phyloP scores from a whole-genome alignment of 768 basidiomycete species.

The Suillus hirtellus region DNA sequence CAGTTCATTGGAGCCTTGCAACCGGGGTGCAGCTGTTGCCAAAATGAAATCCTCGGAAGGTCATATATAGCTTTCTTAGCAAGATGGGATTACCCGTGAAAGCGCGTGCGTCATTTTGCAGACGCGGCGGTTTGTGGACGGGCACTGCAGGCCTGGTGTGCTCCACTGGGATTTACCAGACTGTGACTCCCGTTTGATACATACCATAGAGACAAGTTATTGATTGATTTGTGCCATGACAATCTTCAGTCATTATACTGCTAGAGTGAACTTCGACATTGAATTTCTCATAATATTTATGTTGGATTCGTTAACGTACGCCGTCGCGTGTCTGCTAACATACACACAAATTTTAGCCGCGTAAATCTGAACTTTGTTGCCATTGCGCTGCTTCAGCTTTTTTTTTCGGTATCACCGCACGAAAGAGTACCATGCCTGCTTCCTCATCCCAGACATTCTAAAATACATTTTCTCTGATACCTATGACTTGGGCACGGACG shows the following conservation, averaged over 20 bases:
- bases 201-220: background rate
- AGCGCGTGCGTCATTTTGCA: background rate
- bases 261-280: background rate
- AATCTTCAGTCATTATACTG: background rate
- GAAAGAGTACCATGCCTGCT: background rate
- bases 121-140: background rate
- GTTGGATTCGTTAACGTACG: background rate
- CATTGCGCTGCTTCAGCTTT: background rate
- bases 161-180: background rate
- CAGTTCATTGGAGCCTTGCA: background rate
- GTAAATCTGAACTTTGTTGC: background rate
- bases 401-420: background rate
- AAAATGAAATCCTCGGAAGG: background rate
- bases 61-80: background rate
- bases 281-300: background rate
- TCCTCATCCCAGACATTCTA: background rate
- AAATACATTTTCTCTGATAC: background rate
- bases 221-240: background rate
- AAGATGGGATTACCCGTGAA: background rate
- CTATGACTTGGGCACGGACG: background rate
- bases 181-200: background rate
- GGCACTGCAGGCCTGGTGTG: background rate
- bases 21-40: background rate
- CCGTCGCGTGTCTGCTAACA: background rate
- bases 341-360: background rate